phyloP scores from a whole-genome alignment of 352 stramenopile genomes.

The Albugo laibachii region DNA sequence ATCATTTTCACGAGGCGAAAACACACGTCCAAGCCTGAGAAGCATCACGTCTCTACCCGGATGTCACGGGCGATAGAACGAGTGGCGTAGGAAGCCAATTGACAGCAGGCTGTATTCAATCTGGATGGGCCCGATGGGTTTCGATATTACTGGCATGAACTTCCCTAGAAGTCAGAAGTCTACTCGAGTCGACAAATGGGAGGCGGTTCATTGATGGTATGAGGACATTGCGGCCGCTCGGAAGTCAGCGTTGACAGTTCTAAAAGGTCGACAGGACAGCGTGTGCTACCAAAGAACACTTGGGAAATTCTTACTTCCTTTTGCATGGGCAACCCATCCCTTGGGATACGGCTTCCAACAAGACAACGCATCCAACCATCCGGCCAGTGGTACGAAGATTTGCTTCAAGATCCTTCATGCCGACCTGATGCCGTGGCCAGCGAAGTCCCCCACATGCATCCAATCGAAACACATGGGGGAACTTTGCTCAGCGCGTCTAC shows the following conservation, averaged over 20 bases:
- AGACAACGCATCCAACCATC: conserved; percentile 3
- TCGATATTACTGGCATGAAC: not conserved
- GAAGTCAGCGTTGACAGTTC: not conserved
- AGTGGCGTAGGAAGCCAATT: too few species aligned
- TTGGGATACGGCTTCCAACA: conserved; percentile 2
- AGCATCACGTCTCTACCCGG: too few species aligned
- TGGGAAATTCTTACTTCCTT: not conserved
- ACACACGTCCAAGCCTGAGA: too few species aligned
- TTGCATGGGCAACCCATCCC: not conserved
- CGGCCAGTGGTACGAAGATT: not conserved
- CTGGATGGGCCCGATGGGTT: not conserved
- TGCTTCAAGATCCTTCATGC: not conserved
- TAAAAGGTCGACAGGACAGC: too few species aligned
- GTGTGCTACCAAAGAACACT: too few species aligned
- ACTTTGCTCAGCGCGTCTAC: conserved; percentile 3
- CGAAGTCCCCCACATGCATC: conserved; percentile 1
- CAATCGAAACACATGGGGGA: conserved; percentile 7
- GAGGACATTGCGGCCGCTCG: not conserved
- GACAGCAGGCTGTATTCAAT: too few species aligned
- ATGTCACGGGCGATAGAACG: too few species aligned
- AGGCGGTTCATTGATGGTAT: not conserved
- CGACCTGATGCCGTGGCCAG: conserved; percentile 2
- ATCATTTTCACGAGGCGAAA: too few species aligned
- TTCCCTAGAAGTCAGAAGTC: not conserved
- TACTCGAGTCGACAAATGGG: not conserved